A percentile compares a stretch with the other conserved stretches of the same genome.
These are phyloP conservation scores for Delonix regia DNA, from an alignment of 306 rosid genomes.

Conservation along the genomic window DNA sequence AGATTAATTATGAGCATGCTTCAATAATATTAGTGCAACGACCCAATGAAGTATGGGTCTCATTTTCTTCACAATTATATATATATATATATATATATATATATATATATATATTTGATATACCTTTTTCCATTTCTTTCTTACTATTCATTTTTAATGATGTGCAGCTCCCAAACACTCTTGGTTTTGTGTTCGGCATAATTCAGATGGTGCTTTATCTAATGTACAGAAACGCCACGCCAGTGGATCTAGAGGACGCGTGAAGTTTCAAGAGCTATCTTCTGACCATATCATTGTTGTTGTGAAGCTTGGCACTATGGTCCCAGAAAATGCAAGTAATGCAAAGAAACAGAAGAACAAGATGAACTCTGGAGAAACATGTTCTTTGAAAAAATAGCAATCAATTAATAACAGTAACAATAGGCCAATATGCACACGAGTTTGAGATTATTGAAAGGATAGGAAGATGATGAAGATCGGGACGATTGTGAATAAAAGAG, in stretches of 20 bases:
- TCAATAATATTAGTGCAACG: constrained; percentile 1
- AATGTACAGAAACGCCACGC: constrained; percentile 59
- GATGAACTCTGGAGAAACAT: neutral
- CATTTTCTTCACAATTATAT: neutral
- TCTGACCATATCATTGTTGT: constrained; percentile 69
- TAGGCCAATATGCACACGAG: neutral
- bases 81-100: too few relatives aligned
- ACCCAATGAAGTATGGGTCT: neutral
- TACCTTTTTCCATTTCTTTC: neutral
- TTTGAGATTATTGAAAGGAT: neutral
- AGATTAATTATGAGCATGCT: constrained; percentile 11
- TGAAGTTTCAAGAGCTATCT: constrained; percentile 54
- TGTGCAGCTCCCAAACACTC: constrained; percentile 80
- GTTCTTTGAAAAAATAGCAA: neutral
- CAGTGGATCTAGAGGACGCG: constrained; percentile 28
- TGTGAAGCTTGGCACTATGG: constrained; percentile 51
- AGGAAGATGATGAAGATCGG: neutral
- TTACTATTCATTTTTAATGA: neutral
- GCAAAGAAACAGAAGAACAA: constrained; percentile 23
- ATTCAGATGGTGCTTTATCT: constrained; percentile 76
- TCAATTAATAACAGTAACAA: neutral
- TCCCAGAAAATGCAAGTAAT: constrained; percentile 50
- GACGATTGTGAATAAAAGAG: neutral
- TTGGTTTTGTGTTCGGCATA: constrained; percentile 83
- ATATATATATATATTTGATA: too few relatives aligned